Conservation (phyloP, 108 stramenopile genomes). For the Hondaea fermentalgiana region DNA sequence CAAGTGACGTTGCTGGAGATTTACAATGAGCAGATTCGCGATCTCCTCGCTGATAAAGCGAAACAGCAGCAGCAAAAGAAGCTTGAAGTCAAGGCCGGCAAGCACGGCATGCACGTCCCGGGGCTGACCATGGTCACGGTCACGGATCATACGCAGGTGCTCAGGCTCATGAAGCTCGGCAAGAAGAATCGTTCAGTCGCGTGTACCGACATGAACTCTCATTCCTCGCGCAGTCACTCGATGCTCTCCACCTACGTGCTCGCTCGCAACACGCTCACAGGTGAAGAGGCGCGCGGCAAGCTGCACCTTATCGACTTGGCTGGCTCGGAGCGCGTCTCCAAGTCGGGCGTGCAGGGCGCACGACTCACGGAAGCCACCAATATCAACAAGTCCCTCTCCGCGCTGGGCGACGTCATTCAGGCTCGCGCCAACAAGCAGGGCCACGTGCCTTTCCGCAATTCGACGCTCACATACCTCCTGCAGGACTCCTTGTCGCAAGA, state of each 20-base stretch:
- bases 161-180: conserved; percentile 47
- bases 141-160: conserved; percentile 32
- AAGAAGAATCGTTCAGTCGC: conserved; percentile 46
- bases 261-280: conserved; percentile 45
- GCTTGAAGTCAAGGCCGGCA: conserved; percentile 37
- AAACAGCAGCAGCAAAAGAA: neutral
- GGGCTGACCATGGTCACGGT: conserved; percentile 37
- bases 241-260: conserved; percentile 42
- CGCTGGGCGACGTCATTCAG: conserved; percentile 63
- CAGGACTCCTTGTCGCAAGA: conserved; percentile 56
- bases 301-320: conserved; percentile 74
- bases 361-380: conserved; percentile 57
- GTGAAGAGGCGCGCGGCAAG: conserved; percentile 44
- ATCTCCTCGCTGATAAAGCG: conserved; percentile 56
- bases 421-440: conserved; percentile 47
- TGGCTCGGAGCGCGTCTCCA: conserved; percentile 66
- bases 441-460: conserved; percentile 66
- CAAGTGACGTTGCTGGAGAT: conserved; percentile 58
- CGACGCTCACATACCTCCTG: conserved; percentile 63
- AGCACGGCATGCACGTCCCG: conserved; percentile 48
- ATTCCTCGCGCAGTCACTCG: conserved; percentile 54
- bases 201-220: conserved; percentile 63
- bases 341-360: conserved; percentile 52
- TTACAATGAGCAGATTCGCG: conserved; percentile 69
- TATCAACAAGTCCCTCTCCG: conserved; percentile 63